phyloP scores from a whole-genome alignment of 148 eudicot genomes.

The Rhododendron henanense region DNA sequence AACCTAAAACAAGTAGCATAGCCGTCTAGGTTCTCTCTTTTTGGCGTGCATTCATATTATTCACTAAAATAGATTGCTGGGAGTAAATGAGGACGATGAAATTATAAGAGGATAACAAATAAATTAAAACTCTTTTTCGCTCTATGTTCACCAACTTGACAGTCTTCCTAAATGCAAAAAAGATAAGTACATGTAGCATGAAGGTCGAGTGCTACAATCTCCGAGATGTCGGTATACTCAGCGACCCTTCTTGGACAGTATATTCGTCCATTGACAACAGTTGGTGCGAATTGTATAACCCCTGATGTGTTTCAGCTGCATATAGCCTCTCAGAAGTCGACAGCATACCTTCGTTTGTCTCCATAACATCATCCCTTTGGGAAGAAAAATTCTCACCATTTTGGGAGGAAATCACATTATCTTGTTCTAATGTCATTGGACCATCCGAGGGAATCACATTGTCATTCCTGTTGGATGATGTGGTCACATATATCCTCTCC shows the following conservation, averaged over 20 bases:
- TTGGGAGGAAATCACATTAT: background rate
- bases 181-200: background rate
- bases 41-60: background rate
- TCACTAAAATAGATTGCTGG: background rate
- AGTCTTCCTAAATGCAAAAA: background rate
- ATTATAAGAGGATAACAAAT: background rate
- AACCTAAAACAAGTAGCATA: background rate
- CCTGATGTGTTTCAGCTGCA: background rate
- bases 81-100: background rate
- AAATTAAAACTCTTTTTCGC: background rate
- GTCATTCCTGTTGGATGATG: conserved; percentile 8
- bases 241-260: conserved; percentile 13
- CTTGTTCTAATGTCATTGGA: background rate
- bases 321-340: conserved; percentile 13
- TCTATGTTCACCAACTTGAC: background rate
- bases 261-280: conserved; percentile 5
- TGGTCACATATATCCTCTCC: conserved; percentile 9
- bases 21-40: background rate
- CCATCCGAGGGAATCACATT: background rate
- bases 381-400: background rate
- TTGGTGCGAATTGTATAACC: conserved; percentile 4
- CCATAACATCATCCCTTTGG: background rate
- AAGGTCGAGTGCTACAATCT: conserved; percentile 1
- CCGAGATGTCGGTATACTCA: conserved; percentile 10
- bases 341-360: background rate